These are phyloP conservation scores for Eragrostis tef DNA, from an alignment of 202 grass and related monocot genomes.

Conservation along the genomic window DNA sequence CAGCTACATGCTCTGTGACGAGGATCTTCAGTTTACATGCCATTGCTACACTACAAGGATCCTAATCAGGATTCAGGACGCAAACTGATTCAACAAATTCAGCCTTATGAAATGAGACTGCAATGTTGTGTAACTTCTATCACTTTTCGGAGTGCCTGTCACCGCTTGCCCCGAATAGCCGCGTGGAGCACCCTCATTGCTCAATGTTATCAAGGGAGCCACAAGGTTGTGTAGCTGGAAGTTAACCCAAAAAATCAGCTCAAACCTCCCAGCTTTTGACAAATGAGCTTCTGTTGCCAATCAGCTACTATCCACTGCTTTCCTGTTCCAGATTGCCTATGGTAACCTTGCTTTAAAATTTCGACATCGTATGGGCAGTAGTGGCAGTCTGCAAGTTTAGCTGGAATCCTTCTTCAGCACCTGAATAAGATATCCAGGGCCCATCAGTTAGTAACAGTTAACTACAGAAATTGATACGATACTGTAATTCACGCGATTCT, in stretches of 20 bases:
- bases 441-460: slow-evolving; percentile 4
- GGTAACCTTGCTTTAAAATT: not conserved
- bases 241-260: not conserved
- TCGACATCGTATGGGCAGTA: not conserved
- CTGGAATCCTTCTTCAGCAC: not conserved
- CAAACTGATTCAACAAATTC: not conserved
- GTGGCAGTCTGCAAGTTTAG: not conserved
- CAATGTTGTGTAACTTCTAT: not conserved
- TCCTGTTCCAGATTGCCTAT: not conserved
- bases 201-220: not conserved
- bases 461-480: not conserved
- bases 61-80: not conserved
- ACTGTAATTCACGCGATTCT: not conserved
- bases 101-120: not conserved
- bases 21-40: not conserved
- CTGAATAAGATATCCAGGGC: slow-evolving; percentile 1
- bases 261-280: not conserved
- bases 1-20: not conserved
- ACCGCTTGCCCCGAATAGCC: not conserved
- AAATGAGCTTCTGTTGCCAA: not conserved
- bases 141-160: not conserved
- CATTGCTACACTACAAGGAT: not conserved
- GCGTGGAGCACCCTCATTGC: not conserved
- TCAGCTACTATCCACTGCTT: not conserved
- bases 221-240: not conserved